Evolutionary conservation across 2,329 filamentous ascomycete genomes (phyloP).

Genomic region (Verticillium dahliae): DNA sequence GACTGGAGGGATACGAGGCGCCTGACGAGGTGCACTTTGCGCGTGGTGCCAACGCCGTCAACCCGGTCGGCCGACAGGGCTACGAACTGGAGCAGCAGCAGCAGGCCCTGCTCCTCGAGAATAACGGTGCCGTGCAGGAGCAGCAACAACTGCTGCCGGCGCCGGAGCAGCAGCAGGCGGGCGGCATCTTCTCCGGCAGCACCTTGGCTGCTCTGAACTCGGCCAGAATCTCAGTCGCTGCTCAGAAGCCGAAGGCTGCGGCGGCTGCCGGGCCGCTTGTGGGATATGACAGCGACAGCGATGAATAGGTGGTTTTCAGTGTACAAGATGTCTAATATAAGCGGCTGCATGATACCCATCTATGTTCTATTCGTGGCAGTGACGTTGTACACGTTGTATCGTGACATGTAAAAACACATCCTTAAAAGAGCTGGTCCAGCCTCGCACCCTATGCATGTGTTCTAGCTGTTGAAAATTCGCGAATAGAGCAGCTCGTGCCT

Average conservation of each 20-base stretch:
- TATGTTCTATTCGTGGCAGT: background rate
- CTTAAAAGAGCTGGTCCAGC: background rate
- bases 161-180: slow-evolving; percentile 29
- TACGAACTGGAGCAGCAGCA: slow-evolving; percentile 59
- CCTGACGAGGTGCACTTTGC: slow-evolving; percentile 93
- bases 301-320: slow-evolving; percentile 47
- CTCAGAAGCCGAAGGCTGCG: slow-evolving; percentile 44
- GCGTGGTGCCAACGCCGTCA: slow-evolving; percentile 62
- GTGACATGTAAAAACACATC: too few relatives aligned
- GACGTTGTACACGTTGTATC: background rate
- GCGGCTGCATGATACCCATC: slow-evolving; percentile 9
- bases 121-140: slow-evolving; percentile 35
- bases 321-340: slow-evolving; percentile 35
- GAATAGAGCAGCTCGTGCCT: slow-evolving; percentile 79
- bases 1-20: slow-evolving; percentile 84
- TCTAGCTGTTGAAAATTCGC: slow-evolving; percentile 76
- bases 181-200: slow-evolving; percentile 73
- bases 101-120: slow-evolving; percentile 46
- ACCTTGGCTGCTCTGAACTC: slow-evolving; percentile 73
- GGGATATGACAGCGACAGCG: slow-evolving; percentile 84
- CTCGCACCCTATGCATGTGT: background rate
- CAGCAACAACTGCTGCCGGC: slow-evolving; percentile 11
- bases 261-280: slow-evolving; percentile 66
- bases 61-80: slow-evolving; percentile 50
- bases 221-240: slow-evolving; percentile 44